Conservation (phyloP, 2,329 filamentous ascomycete genomes). For the Aotearoamyces nothofagi region DNA sequence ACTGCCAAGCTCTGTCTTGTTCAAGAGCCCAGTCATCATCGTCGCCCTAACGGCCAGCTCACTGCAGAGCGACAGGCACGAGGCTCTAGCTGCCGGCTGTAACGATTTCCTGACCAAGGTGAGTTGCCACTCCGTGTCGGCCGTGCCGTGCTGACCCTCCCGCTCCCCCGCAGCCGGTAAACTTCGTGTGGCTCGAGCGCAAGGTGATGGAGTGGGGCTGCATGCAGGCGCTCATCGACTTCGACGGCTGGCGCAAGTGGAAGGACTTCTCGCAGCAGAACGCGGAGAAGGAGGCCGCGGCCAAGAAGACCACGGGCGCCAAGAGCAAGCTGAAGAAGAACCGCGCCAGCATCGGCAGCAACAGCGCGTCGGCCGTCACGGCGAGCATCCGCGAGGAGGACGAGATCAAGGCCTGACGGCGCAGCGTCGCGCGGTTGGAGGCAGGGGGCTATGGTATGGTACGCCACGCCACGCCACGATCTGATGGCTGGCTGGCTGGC, state of each 20-base stretch:
- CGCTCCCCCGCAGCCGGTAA: slow-evolving; percentile 54
- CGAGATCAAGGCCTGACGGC: no score
- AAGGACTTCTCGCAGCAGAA: slow-evolving; percentile 56
- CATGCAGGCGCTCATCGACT: slow-evolving; percentile 98
- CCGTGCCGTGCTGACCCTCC: no score
- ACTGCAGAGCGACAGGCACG: slow-evolving; percentile 86
- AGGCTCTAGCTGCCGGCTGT: slow-evolving; percentile 86
- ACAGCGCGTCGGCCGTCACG: background rate
- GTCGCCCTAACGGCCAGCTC: slow-evolving; percentile 91
- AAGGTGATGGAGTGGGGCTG: slow-evolving; percentile 99
- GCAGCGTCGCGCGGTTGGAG: no score
- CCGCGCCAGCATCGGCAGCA: slow-evolving; percentile 2
- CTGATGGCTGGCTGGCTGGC: no score
- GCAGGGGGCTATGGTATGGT: no score
- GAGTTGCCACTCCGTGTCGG: slow-evolving; percentile 17
- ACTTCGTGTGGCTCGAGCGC: slow-evolving; percentile 91
- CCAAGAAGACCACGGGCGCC: slow-evolving; percentile 21
- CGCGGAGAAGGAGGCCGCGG: slow-evolving; percentile 27
- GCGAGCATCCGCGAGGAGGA: slow-evolving; percentile 2
- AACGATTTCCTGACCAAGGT: slow-evolving; percentile 98
- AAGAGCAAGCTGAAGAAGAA: slow-evolving; percentile 30
- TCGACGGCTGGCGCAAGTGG: slow-evolving; percentile 96
- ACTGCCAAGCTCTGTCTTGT: slow-evolving; percentile 52
- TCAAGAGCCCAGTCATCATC: slow-evolving; percentile 96
- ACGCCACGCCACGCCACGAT: no score